Conservation (phyloP, 2,329 filamentous ascomycete species). For the Ophiocordyceps sinensis region DNA sequence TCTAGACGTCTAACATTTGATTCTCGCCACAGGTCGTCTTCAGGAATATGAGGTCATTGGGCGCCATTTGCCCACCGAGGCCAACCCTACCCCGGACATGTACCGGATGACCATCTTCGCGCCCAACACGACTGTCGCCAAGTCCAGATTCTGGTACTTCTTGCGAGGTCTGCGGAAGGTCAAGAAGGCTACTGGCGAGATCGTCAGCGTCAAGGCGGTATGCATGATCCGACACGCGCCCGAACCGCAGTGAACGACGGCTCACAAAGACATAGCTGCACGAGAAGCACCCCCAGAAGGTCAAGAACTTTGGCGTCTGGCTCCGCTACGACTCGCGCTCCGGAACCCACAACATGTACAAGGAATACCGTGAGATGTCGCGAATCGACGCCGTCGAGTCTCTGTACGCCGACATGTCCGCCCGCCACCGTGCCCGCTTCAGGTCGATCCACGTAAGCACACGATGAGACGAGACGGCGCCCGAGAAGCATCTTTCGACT, state of each 20-base stretch:
- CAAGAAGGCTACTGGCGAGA: conserved; percentile 99
- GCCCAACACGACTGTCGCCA: conserved; percentile 93
- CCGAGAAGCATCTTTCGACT: background rate
- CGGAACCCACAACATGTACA: conserved; percentile 99
- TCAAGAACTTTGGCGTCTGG: conserved; percentile 99
- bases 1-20: no score
- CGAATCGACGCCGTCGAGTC: conserved; percentile 89
- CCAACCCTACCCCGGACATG: conserved; percentile 92
- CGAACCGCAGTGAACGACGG: background rate
- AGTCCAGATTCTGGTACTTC: conserved; percentile 99
- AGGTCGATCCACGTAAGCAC: conserved; percentile 89
- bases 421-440: conserved; percentile 93
- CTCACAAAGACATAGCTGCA: conserved; percentile 48
- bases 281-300: conserved; percentile 98
- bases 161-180: conserved; percentile 97
- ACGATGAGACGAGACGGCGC: background rate
- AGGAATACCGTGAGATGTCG: conserved; percentile 99
- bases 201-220: conserved; percentile 93
- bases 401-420: conserved; percentile 99
- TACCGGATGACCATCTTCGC: conserved; percentile 99
- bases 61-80: conserved; percentile 95
- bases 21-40: conserved; percentile 66
- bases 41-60: conserved; percentile 99
- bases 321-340: conserved; percentile 99
- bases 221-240: conserved; percentile 3